These are phyloP conservation scores for Aspergillus saccharolyticus DNA, from an alignment of 495 filamentous ascomycete genomes.

Conservation along the genomic window DNA sequence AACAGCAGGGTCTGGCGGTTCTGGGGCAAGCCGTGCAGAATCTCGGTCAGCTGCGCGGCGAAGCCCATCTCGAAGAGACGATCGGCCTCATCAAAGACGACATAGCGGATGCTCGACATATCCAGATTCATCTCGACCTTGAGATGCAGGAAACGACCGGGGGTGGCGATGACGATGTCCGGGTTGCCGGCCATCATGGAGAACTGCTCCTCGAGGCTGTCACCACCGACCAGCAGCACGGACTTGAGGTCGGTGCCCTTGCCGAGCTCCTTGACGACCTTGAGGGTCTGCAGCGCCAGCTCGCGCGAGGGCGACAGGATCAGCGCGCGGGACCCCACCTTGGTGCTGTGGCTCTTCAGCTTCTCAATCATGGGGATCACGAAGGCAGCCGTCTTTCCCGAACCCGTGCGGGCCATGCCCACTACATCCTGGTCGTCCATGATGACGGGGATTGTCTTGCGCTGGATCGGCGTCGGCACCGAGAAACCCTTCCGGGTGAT, in stretches of 20 bases:
- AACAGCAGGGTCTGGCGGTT: constrained; percentile 88
- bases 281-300: constrained; percentile 87
- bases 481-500: constrained; percentile 91
- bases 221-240: constrained; percentile 87
- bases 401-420: constrained; percentile 95
- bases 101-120: constrained; percentile 77
- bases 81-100: constrained; percentile 97
- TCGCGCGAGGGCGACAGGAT: constrained; percentile 90
- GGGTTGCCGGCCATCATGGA: constrained; percentile 87
- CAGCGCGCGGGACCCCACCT: constrained; percentile 76
- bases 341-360: constrained; percentile 80
- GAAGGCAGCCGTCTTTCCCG: constrained; percentile 95
- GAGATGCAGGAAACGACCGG: constrained; percentile 90
- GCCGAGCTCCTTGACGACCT: constrained; percentile 91
- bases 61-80: constrained; percentile 98
- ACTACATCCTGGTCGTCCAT: constrained; percentile 89
- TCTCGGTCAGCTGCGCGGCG: constrained; percentile 85
- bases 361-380: constrained; percentile 97
- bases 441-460: constrained; percentile 89
- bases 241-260: constrained; percentile 84
- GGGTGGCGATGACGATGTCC: constrained; percentile 94
- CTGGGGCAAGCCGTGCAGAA: constrained; percentile 78
- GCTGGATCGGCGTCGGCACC: constrained; percentile 93
- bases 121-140: constrained; percentile 93
- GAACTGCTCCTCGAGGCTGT: constrained; percentile 95